Evolutionary conservation across 306 rosid genomes (phyloP), one percentile per base, ranked within the genome.

Genomic region (Dicorynia guianensis): DNA sequence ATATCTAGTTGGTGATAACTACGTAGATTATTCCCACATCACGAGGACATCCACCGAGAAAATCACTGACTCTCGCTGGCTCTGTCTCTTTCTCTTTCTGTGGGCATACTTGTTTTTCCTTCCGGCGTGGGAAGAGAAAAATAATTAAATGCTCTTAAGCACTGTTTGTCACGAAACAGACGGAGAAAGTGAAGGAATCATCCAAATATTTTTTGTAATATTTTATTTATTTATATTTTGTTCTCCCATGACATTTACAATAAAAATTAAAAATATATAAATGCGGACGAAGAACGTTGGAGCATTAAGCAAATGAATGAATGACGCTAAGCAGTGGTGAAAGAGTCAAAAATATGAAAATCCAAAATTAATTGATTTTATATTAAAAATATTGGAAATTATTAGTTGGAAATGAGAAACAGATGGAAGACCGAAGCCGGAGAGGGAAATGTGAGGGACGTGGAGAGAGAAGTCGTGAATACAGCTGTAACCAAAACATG

Each of bases 401-500:
- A 43, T 17, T 19, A 52, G 52, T 68, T 17, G 57, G 17, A 18
- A 63, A 74, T 18, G 39, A 60, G 42, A 5, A n/a, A 55, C 18
- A 76, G 67, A 55, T 17, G 19, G 50, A 15, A 15, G 15, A 61
- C 7, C 54, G 7, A 20, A 63, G 48, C 11, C 3, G n/a, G 9
- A 18, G 49, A 63, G 17, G 48, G 8, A n/a, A 18, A 4, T 12
- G 3, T 34, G 6, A 49, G 46, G 75, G 60, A 56, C 38, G 50
- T 52, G 12, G 3, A 19, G 54, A 33, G 57, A 15, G 55, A 9
- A 75, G 74, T 87, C 77, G 89, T 86, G 93, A 81, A 82, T 86
- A 86, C 96, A 90, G 96, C 96, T 90, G 96, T 86, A 84, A 74
- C 79, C 89, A 84, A 79, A 40, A 58, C 30, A 65, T 53, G 49